Conservation (phyloP, 2,329 filamentous ascomycete genomes). For the Scopulariopsis brevicaulis region DNA sequence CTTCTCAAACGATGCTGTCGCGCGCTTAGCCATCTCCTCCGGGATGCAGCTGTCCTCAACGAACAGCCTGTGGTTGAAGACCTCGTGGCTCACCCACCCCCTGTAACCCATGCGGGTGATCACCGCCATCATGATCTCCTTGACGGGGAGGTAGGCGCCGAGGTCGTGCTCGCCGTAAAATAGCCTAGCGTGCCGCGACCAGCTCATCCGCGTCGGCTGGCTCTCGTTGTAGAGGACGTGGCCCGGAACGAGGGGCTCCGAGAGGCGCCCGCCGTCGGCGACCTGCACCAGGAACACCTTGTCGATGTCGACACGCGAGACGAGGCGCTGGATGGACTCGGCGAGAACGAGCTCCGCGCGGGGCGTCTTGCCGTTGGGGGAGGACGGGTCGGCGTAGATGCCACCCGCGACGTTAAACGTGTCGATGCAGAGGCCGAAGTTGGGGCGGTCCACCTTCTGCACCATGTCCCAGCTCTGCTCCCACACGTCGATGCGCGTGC, state of each 20-base stretch:
- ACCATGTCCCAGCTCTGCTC: conserved; percentile 62
- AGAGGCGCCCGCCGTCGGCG: conserved; percentile 58
- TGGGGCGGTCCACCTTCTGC: conserved; percentile 49
- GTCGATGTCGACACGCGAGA: conserved; percentile 40
- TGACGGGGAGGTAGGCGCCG: conserved; percentile 58
- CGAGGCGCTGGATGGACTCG: conserved; percentile 41
- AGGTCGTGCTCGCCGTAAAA: conserved; percentile 40
- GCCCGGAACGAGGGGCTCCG: conserved; percentile 37
- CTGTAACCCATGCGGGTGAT: conserved; percentile 53
- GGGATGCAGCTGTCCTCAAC: conserved; percentile 38
- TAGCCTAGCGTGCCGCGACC: conserved; percentile 61
- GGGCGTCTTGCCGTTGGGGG: conserved; percentile 33
- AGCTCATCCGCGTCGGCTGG: conserved; percentile 52
- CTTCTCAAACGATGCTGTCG: conserved; percentile 38
- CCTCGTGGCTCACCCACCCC: conserved; percentile 61
- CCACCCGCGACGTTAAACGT: conserved; percentile 67
- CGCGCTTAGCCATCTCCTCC: conserved; percentile 40
- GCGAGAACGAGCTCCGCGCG: conserved; percentile 44
- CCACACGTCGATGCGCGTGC: conserved; percentile 60
- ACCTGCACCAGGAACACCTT: conserved; percentile 71
- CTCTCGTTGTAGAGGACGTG: conserved; percentile 21
- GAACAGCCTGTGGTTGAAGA: conserved; percentile 52
- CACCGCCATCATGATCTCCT: conserved; percentile 48
- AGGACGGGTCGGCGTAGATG: conserved; percentile 58
- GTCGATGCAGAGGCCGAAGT: conserved; percentile 69